Base-by-base conservation (phyloP, 1,284 basidiomycete species). In the Rhodotorula sp. region DNA sequence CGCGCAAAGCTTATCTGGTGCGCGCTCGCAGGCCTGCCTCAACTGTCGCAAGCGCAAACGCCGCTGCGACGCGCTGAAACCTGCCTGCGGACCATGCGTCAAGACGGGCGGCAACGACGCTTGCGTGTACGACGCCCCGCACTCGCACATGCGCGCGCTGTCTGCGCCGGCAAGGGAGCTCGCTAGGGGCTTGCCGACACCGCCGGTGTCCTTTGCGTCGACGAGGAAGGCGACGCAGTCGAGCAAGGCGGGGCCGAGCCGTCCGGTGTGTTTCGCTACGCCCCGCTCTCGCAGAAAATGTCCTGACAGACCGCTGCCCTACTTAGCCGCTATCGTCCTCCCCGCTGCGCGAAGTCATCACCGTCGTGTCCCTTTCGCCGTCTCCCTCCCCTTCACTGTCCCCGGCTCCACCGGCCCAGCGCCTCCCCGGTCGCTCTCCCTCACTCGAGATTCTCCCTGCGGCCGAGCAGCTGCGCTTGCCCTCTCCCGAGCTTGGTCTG, bases 401-500 rank as follows among this genome's bases (percentile, higher is more conserved):
- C 19, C 32, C 25, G 8, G 12, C 19, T 8, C 17, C 3, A 53
- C 27, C 15, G 27, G 8, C 48, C 48, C 27, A 15, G 25, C 48
- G 44, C 19, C 44, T 13, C 15, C n/a, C 44, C 3, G 25, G 27
- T 2, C 50, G 50, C 50, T 51, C 50, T 1, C 50, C 50, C n/a
- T 51, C 50, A 0, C 50, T 51, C 50, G 50, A 51, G n/a, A 56
- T 32, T 13, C 22, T 48, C 19, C 46, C 55, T 19, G 32, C 54
- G 7, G 60, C 46, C 5, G 15, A 36, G 10, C 60, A 36, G 12
- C 60, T 17, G 17, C 54, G 54, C 34, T 46, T 46, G 17, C 46
- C 44, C 32, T 67, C 66, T 25, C 60, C 60, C 41, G 66, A 61
- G 27, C 54, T 67, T 13, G 27, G 50, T 12, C 7, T n/a, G 13